These are phyloP conservation scores for Baorangia bicolor DNA, from an alignment of 768 basidiomycete species.

Conservation along the genomic window DNA sequence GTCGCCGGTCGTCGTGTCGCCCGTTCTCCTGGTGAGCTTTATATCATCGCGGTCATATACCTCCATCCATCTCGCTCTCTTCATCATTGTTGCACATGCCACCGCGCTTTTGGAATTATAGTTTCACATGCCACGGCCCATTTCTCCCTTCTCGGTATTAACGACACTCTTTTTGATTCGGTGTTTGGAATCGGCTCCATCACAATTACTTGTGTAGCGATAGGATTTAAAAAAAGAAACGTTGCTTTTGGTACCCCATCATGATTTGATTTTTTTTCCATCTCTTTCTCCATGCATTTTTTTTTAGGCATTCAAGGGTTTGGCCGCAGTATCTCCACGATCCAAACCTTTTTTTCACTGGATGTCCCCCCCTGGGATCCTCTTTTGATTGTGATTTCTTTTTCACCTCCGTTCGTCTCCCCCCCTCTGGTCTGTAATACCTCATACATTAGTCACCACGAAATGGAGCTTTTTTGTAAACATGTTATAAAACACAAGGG, in stretches of 20 bases:
- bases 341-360: neutral
- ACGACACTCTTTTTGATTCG: neutral
- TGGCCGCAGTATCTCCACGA: neutral
- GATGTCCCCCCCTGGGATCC: neutral
- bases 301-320: neutral
- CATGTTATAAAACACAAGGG: neutral
- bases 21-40: constrained; percentile 13
- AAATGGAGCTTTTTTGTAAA: neutral
- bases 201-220: constrained; percentile 13
- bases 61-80: neutral
- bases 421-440: neutral
- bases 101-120: constrained; percentile 10
- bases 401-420: neutral
- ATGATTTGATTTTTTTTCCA: neutral
- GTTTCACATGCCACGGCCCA: neutral
- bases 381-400: neutral
- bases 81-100: constrained; percentile 1
- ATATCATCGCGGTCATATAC: constrained; percentile 3
- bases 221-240: constrained; percentile 13
- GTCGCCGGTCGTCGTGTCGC: constrained; percentile 6
- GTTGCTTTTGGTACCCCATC: neutral
- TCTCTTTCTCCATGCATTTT: neutral
- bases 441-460: neutral
- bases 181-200: neutral
- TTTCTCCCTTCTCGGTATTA: neutral